A percentile compares a stretch with the other conserved stretches of the same genome.
phyloP scores from a whole-genome alignment of 495 filamentous ascomycete species.

The Acidomyces sp. region DNA sequence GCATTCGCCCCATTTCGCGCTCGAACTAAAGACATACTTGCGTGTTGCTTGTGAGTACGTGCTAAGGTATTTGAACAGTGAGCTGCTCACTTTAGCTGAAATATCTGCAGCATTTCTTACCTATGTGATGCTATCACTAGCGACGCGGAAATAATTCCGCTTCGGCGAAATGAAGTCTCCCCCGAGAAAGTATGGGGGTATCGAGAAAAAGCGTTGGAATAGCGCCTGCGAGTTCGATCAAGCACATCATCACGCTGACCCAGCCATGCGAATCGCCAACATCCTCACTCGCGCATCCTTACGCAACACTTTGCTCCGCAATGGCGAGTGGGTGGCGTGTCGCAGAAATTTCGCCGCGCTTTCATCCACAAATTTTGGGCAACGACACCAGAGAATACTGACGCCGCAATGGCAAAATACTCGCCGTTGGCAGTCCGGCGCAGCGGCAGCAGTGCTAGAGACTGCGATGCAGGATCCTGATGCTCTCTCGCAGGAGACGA shows the following conservation, averaged over 20 bases:
- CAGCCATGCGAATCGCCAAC: not conserved
- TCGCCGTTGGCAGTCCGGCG: constrained; percentile 26
- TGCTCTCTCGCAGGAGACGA: constrained; percentile 49
- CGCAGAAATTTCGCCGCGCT: constrained; percentile 13
- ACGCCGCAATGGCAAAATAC: constrained; percentile 22
- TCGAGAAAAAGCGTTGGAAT: not conserved
- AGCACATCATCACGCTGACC: no score
- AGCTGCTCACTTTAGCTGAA: no score
- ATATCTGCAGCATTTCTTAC: no score
- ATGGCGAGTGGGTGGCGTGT: constrained; percentile 6
- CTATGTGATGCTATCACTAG: no score
- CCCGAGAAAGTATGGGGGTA: not conserved
- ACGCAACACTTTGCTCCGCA: constrained; percentile 11
- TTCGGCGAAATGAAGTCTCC: not conserved
- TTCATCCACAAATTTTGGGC: constrained; percentile 1
- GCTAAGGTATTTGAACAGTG: no score
- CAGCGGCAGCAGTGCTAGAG: constrained; percentile 37
- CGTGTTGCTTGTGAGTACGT: not conserved
- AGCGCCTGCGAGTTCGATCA: no score
- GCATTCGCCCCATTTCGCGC: constrained; percentile 34
- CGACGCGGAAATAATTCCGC: not conserved
- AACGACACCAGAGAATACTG: constrained; percentile 13
- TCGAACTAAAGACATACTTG: constrained; percentile 41
- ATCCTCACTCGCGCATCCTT: constrained; percentile 10
- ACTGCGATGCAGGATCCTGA: constrained; percentile 48